Evolutionary conservation across 1,284 basidiomycete genomes (phyloP).

Genomic region (Leccinum pseudoinsigne): DNA sequence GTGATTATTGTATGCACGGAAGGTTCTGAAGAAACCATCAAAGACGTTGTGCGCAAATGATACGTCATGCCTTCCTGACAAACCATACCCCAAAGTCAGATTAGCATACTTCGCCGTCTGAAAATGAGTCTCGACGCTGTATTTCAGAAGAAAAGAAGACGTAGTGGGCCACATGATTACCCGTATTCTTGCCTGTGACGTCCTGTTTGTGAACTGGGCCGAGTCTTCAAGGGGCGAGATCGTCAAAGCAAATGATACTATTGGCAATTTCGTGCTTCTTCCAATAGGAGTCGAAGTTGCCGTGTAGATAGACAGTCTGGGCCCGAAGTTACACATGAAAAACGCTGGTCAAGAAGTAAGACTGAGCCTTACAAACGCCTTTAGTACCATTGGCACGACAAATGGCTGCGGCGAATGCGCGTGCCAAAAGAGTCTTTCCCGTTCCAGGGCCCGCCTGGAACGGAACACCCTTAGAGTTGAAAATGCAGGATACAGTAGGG

Average conservation of each 20-base stretch:
- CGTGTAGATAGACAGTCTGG: slow-evolving; percentile 98
- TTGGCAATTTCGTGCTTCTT: slow-evolving; percentile 92
- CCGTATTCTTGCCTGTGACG: slow-evolving; percentile 32
- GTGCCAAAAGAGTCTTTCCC: slow-evolving; percentile 90
- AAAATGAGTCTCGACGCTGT: neutral
- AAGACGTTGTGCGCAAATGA: neutral
- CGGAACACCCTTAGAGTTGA: slow-evolving; percentile 93
- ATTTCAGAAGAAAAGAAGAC: no score
- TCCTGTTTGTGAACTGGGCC: slow-evolving; percentile 89
- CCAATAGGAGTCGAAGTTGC: slow-evolving; percentile 95
- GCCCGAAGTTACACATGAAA: slow-evolving; percentile 95
- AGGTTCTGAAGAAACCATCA: neutral
- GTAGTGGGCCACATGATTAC: neutral
- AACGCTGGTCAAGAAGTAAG: slow-evolving; percentile 60
- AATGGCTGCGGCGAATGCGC: slow-evolving; percentile 93
- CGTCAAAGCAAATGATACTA: slow-evolving; percentile 96
- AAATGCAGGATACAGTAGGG: slow-evolving; percentile 97
- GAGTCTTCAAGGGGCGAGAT: slow-evolving; percentile 76
- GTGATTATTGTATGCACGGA: neutral
- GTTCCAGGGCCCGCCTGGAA: slow-evolving; percentile 87
- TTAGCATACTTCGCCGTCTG: neutral
- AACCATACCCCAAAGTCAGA: neutral
- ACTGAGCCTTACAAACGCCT: slow-evolving; percentile 72
- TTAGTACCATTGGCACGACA: slow-evolving; percentile 83
- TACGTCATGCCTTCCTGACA: neutral